Evolutionary conservation across 306 rosid genomes (phyloP).

Genomic region (Arachis stenosperma): DNA sequence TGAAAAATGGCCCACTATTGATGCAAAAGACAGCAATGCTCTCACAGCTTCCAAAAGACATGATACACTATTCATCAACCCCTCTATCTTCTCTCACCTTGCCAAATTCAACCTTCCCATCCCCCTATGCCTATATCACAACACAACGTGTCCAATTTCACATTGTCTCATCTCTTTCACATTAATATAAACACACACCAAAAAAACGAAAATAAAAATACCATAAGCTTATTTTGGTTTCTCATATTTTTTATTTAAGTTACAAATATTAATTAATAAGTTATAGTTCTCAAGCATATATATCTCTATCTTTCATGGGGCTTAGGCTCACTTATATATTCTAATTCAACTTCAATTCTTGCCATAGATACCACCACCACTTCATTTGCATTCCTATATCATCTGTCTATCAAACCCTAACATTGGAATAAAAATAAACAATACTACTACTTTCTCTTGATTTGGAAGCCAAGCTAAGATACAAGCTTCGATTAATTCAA

Average conservation of each 20-base stretch:
- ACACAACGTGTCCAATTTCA: slow-evolving; percentile 18
- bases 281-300: no score
- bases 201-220: neutral
- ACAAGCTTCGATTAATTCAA: neutral
- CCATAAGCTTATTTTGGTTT: neutral
- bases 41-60: slow-evolving; percentile 47
- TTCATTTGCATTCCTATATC: slow-evolving; percentile 44
- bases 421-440: slow-evolving; percentile 37
- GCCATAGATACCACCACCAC: slow-evolving; percentile 56
- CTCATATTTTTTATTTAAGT: no score
- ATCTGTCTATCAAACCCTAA: slow-evolving; percentile 37
- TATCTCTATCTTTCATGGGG: slow-evolving; percentile 39
- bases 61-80: slow-evolving; percentile 41
- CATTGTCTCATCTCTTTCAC: slow-evolving; percentile 37
- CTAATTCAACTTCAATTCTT: slow-evolving; percentile 48
- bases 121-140: slow-evolving; percentile 36
- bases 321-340: slow-evolving; percentile 40
- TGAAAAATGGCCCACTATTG: slow-evolving; percentile 48
- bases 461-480: slow-evolving; percentile 4
- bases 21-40: slow-evolving; percentile 47
- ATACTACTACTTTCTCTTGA: slow-evolving; percentile 36
- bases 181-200: neutral
- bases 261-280: no score
- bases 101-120: slow-evolving; percentile 39
- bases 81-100: slow-evolving; percentile 33